A percentile compares a stretch with the other conserved stretches of the same genome.
These are phyloP conservation scores for Phaseolus coccineus DNA, from an alignment of 331 rosid genomes.

Conservation along the genomic window DNA sequence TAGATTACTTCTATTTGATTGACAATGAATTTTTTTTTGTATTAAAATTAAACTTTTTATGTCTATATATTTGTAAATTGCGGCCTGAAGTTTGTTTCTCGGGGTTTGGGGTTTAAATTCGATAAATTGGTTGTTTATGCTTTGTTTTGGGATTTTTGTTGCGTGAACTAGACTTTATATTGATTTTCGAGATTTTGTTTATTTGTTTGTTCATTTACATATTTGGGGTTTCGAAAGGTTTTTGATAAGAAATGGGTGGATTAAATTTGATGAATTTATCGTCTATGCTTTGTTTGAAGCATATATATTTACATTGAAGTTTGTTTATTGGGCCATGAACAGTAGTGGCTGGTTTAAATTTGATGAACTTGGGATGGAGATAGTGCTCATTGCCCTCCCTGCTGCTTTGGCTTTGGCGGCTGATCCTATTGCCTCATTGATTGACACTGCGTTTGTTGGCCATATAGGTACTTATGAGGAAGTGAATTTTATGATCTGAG, in stretches of 20 bases:
- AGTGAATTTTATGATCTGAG: slow-evolving; percentile 26
- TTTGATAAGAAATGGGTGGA: slow-evolving; percentile 52
- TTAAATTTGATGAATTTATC: slow-evolving; percentile 50
- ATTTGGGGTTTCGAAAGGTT: background rate
- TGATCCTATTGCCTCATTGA: slow-evolving; percentile 86
- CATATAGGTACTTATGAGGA: slow-evolving; percentile 72
- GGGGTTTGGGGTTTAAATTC: background rate
- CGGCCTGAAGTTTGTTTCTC: background rate
- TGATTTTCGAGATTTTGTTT: background rate
- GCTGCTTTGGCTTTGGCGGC: slow-evolving; percentile 93
- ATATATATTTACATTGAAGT: slow-evolving; percentile 21
- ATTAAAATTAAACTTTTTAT: background rate
- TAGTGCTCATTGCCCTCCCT: slow-evolving; percentile 83
- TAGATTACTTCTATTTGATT: background rate
- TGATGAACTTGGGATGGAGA: slow-evolving; percentile 75
- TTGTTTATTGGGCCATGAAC: slow-evolving; percentile 38
- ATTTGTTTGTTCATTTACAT: background rate
- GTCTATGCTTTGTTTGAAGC: slow-evolving; percentile 2
- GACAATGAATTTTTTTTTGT: background rate
- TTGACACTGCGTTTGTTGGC: slow-evolving; percentile 91
- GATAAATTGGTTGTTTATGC: slow-evolving; percentile 3
- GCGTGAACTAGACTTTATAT: background rate
- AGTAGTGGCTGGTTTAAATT: slow-evolving; percentile 65
- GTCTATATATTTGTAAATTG: background rate
- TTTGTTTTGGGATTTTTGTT: background rate